These are phyloP conservation scores for Xylaria sp. DNA, from an alignment of 2,329 filamentous ascomycete species.

Conservation along the genomic window DNA sequence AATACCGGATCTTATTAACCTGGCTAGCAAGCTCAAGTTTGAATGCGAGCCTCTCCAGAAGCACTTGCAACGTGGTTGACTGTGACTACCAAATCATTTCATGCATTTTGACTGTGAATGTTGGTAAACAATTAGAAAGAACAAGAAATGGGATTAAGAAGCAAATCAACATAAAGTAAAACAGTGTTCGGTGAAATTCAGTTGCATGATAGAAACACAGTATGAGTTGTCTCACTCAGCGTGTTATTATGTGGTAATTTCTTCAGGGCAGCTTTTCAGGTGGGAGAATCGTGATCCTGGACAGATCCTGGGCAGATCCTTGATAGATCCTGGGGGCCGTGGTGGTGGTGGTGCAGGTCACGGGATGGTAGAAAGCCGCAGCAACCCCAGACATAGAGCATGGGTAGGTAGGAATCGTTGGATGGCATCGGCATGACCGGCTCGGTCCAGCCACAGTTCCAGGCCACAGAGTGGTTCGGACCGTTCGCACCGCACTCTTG, in stretches of 20 bases:
- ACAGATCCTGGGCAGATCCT: conserved; percentile 1
- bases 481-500: not conserved
- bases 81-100: not conserved
- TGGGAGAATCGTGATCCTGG: not conserved
- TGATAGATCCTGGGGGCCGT: not conserved
- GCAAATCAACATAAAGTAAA: not conserved
- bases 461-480: not conserved
- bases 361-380: conserved; percentile 18
- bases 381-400: not conserved
- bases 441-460: not conserved
- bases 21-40: conserved; percentile 11
- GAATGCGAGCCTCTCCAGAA: conserved; percentile 7
- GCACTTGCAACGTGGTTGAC: not conserved
- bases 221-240: not conserved
- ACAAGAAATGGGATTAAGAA: not conserved
- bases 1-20: conserved; percentile 25
- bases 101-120: not conserved
- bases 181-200: not conserved
- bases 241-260: not conserved
- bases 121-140: not conserved
- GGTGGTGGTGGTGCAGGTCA: conserved; percentile 22
- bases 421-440: conserved; percentile 6
- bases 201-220: not conserved
- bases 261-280: not conserved
- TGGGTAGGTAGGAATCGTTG: not conserved